Percentiles rank a stretch among this genome's conserved stretches.
Evolutionary conservation across 2,329 filamentous ascomycete species (phyloP).

Genomic region (Metarhizium anisopliae): DNA sequence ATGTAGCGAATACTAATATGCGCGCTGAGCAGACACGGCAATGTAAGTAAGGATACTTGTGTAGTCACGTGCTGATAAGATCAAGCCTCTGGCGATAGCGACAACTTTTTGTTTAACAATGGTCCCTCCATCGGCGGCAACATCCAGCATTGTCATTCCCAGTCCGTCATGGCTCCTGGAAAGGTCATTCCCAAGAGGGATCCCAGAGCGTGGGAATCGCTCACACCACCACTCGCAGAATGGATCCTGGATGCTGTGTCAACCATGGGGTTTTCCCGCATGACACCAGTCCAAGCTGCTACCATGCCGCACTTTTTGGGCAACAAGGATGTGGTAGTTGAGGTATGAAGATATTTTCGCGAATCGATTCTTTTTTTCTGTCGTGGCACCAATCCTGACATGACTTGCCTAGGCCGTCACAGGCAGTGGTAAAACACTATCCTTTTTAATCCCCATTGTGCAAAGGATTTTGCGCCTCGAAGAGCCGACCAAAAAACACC

Average conservation of each 20-base stretch:
- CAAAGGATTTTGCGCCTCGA: conserved; percentile 73
- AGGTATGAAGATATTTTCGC: conserved; percentile 35
- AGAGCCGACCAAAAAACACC: conserved; percentile 78
- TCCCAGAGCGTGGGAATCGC: conserved; percentile 34
- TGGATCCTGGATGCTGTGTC: conserved; percentile 82
- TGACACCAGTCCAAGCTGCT: conserved; percentile 92
- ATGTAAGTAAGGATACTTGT: background rate
- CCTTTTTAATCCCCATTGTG: conserved; percentile 76
- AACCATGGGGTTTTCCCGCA: conserved; percentile 76
- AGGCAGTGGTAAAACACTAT: conserved; percentile 81
- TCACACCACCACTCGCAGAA: conserved; percentile 33
- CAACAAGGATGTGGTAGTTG: conserved; percentile 88
- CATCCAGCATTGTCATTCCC: background rate
- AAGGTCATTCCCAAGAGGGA: conserved; percentile 32
- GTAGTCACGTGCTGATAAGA: conserved; percentile 24
- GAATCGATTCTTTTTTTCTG: too few relatives aligned
- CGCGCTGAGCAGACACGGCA: too few relatives aligned
- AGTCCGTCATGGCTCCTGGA: conserved; percentile 21
- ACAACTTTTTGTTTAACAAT: conserved; percentile 3
- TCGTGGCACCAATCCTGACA: background rate
- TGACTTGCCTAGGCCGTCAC: conserved; percentile 57
- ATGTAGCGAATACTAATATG: too few relatives aligned
- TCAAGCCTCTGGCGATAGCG: conserved; percentile 11
- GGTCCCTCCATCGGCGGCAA: background rate
- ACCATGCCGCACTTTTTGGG: conserved; percentile 81